Evolutionary conservation across 352 stramenopile genomes (phyloP).

Genomic region (Phytophthora ohioensis): DNA sequence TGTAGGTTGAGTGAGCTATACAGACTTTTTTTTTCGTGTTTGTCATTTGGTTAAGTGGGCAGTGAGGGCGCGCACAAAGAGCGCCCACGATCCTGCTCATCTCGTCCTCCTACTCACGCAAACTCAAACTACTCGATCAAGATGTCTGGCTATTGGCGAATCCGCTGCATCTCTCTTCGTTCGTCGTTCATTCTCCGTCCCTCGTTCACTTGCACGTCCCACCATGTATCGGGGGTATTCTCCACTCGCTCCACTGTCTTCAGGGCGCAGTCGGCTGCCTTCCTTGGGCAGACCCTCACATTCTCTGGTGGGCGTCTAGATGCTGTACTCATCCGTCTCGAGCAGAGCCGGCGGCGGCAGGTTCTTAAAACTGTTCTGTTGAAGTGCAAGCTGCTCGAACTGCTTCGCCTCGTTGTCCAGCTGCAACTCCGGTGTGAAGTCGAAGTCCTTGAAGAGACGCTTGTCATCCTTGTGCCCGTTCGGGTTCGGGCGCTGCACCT

Average conservation of each 20-base stretch:
- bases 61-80: conserved; percentile 29
- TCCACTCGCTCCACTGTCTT: conserved; percentile 18
- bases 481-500: conserved; percentile 63
- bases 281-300: conserved; percentile 38
- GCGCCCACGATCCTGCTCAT: conserved; percentile 19
- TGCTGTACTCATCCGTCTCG: conserved; percentile 87
- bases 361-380: conserved; percentile 88
- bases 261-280: conserved; percentile 29
- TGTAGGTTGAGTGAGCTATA: conserved; percentile 9
- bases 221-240: conserved; percentile 17
- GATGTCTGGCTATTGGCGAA: conserved; percentile 31
- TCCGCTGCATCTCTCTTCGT: conserved; percentile 15
- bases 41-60: conserved; percentile 27
- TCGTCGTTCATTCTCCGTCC: conserved; percentile 22
- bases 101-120: conserved; percentile 36
- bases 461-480: conserved; percentile 76
- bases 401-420: conserved; percentile 86
- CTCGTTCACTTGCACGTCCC: conserved; percentile 19
- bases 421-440: conserved; percentile 86
- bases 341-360: conserved; percentile 71
- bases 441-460: conserved; percentile 87
- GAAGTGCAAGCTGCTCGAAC: conserved; percentile 85
- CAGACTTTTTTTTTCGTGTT: conserved; percentile 27
- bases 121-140: conserved; percentile 41
- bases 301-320: conserved; percentile 46